Base-by-base conservation (phyloP, 495 filamentous ascomycete genomes). In the Daldinia loculata region DNA sequence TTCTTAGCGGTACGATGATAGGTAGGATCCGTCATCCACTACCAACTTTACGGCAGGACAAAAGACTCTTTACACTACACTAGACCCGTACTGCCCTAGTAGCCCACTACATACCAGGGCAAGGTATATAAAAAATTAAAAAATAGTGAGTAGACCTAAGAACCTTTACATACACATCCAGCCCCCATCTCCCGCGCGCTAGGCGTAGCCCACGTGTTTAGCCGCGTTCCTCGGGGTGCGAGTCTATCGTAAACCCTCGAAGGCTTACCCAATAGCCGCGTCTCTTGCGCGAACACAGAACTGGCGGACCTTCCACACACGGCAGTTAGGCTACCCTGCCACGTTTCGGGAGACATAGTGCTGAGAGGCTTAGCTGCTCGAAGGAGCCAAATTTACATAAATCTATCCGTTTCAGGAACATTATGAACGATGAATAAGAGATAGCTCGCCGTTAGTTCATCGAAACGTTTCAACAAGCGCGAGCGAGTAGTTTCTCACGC, bases 201-300 rank as follows among this genome's bases (percentile, higher is more conserved):
- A 12, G 27, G 41, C 60, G 43, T 69, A 55, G 27, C 66, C 70
- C 70, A 73, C 70, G 70, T 69, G 70, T 73, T 62, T 51, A 58
- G 62, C 62, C 70, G 66, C 65, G 38, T 59, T 45, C 15, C 36
- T 73, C 66, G 70, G 70, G 39, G 17, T n/a, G 19, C 56, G 26
- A 22, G 39, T 45, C n/a, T 30, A 61, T 56, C 17, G 51, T 66
- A 71, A 66, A 56, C 45, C 4, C 27, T 60, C 36, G 24, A 63
- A 52, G 19, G 30, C 43, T 53, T 34, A 22, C 36, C 29, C 53
- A 69, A 63, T 63, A 29, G 30, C 45, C 17, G 24, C 38, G 61
- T 38, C n/a, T 45, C 32, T 27, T 22, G 57, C 26, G n/a, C 6
- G 17, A 12, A 34, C 19, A 12, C 7, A 24, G 19, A 24, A 4